These are phyloP conservation scores for Fusarium sp. DNA, from an alignment of 2,329 filamentous ascomycete genomes.

Conservation along the genomic window DNA sequence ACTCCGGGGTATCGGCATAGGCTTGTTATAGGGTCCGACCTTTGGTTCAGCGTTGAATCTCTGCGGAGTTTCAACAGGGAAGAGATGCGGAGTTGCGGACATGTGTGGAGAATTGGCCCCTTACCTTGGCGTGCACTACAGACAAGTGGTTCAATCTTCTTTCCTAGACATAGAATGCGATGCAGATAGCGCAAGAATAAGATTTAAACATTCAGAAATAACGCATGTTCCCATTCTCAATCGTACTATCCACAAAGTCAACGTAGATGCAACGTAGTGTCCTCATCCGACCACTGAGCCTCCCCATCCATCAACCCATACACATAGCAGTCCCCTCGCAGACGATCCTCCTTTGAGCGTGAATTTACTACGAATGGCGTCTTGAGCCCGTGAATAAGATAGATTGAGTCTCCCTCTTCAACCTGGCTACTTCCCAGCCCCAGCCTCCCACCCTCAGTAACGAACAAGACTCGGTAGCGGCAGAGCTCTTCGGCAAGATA, in stretches of 20 bases:
- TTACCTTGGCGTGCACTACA: background rate
- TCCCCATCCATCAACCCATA: background rate
- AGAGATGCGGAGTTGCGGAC: background rate
- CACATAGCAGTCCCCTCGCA: background rate
- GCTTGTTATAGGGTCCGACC: background rate
- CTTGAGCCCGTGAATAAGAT: background rate
- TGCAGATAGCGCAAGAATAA: too few relatives aligned
- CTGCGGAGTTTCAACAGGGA: background rate
- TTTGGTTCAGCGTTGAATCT: background rate
- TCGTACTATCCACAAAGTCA: background rate
- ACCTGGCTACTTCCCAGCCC: background rate
- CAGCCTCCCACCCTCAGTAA: background rate
- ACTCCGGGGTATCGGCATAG: background rate
- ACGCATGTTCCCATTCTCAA: too few relatives aligned
- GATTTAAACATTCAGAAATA: too few relatives aligned
- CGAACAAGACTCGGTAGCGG: background rate
- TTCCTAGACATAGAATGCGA: background rate
- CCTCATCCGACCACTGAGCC: background rate
- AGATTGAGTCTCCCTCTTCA: background rate
- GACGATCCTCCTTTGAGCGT: background rate
- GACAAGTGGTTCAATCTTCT: background rate
- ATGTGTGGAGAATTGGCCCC: background rate
- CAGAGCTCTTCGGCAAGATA: background rate
- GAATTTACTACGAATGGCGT: background rate
- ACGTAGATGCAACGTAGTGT: background rate